Conservation (phyloP, 2,329 filamentous ascomycete species). For the Diaporthe humulicola region DNA sequence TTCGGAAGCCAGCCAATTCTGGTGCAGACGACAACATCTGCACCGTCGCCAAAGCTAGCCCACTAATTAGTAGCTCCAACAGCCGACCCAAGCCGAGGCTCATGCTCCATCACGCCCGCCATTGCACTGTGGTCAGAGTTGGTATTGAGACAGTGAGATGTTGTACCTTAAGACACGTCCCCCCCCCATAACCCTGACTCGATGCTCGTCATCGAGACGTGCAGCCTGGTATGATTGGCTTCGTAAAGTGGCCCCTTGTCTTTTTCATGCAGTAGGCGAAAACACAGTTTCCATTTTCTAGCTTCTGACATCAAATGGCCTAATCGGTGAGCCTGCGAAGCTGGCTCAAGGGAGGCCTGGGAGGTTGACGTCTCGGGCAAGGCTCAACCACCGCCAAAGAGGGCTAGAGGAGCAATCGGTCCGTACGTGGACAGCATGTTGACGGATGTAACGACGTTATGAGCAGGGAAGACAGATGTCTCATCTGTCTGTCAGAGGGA, state of each 20-base stretch:
- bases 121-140: not conserved
- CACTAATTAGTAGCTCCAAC: not conserved
- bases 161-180: not conserved
- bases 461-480: not conserved
- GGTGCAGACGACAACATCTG: not conserved
- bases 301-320: not conserved
- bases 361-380: not conserved
- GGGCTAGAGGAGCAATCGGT: not conserved
- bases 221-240: not conserved
- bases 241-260: not conserved
- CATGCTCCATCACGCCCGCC: not conserved
- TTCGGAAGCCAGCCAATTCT: not conserved
- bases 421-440: not conserved
- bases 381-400: not conserved
- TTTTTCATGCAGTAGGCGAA: not conserved
- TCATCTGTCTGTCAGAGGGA: not conserved
- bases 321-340: not conserved
- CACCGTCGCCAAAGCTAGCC: not conserved
- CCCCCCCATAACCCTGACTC: not conserved
- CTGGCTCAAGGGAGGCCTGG: not conserved
- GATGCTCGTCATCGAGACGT: not conserved
- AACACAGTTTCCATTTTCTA: not conserved
- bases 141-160: not conserved
- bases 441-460: not conserved
- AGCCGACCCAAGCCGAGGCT: not conserved